Evolutionary conservation across 345 rosid genomes (phyloP).

Genomic region (Rhodamnia rubescens): DNA sequence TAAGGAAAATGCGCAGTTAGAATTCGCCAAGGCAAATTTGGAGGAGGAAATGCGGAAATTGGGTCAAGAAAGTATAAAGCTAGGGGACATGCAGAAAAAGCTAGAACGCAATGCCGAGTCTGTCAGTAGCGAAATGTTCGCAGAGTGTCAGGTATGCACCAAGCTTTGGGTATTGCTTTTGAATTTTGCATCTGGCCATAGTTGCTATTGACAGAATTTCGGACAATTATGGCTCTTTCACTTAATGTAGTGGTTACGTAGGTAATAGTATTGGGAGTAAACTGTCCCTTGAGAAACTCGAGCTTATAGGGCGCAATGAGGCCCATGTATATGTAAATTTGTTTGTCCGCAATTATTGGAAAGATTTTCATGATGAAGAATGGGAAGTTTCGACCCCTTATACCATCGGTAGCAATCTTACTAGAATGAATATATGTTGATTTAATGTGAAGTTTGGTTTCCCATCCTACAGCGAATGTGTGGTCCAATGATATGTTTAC

Average conservation of each 20-base stretch:
- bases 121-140: conserved; percentile 88
- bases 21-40: conserved; percentile 37
- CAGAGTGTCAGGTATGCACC: conserved; percentile 57
- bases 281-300: background rate
- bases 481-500: background rate
- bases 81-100: conserved; percentile 79
- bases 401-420: background rate
- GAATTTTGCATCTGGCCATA: background rate
- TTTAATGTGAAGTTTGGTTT: background rate
- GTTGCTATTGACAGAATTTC: background rate
- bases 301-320: background rate
- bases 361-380: background rate
- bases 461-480: background rate
- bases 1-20: conserved; percentile 13
- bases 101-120: conserved; percentile 93
- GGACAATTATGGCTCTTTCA: background rate
- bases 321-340: background rate
- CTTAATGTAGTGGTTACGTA: background rate
- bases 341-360: background rate
- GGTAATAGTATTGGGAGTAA: background rate
- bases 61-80: conserved; percentile 39
- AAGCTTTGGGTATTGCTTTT: background rate
- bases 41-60: conserved; percentile 64
- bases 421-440: background rate
- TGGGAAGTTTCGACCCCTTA: background rate